Conservation (phyloP, 2,329 filamentous ascomycete species). For the Exophiala oligosperma region DNA sequence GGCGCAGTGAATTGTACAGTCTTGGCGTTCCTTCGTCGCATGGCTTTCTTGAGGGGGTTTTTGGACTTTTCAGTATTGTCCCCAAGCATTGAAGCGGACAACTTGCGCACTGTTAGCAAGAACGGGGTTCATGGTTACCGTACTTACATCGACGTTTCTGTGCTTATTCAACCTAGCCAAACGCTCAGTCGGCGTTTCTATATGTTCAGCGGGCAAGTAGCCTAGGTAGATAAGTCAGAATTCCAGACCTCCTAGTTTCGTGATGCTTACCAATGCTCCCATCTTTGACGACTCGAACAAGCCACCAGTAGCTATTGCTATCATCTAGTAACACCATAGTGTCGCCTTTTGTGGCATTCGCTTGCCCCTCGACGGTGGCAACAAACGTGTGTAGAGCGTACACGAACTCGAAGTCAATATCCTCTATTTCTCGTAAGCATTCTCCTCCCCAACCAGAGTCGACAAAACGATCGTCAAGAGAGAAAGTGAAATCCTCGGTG, state of each 20-base stretch:
- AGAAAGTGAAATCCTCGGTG: constrained; percentile 58
- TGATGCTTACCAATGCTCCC: constrained; percentile 74
- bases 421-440: constrained; percentile 92
- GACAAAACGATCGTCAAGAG: constrained; percentile 62
- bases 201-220: constrained; percentile 95
- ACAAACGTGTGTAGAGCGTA: constrained; percentile 98
- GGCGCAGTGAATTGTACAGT: constrained; percentile 82
- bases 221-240: constrained; percentile 54
- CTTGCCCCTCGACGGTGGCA: constrained; percentile 95
- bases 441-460: constrained; percentile 73
- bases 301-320: constrained; percentile 99
- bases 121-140: constrained; percentile 3
- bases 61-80: constrained; percentile 77
- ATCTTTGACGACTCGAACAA: constrained; percentile 95
- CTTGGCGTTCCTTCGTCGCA: constrained; percentile 78
- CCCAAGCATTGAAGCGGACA: constrained; percentile 70
- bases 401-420: constrained; percentile 99
- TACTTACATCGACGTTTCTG: constrained; percentile 88
- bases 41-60: constrained; percentile 79
- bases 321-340: constrained; percentile 98
- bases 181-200: constrained; percentile 94
- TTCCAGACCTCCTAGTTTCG: not conserved
- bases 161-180: constrained; percentile 95
- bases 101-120: constrained; percentile 42
- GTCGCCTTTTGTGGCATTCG: constrained; percentile 96